Conservation (phyloP, 495 filamentous ascomycete species). For the Acidomyces sp. region DNA sequence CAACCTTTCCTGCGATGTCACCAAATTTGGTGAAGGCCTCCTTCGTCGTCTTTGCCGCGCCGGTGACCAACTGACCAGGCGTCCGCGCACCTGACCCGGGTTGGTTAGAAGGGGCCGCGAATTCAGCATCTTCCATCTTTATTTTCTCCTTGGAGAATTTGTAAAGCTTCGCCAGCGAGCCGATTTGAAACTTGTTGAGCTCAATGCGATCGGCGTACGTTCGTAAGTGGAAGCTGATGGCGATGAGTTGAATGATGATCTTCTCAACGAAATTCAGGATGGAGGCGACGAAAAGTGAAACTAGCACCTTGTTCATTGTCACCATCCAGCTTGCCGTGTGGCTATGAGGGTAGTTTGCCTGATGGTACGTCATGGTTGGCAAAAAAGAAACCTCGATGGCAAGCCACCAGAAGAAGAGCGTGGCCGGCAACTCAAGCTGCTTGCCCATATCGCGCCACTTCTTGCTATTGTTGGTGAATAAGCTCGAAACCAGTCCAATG, state of each 20-base stretch:
- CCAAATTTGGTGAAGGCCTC: constrained; percentile 66
- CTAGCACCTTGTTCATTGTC: constrained; percentile 74
- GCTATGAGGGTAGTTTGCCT: constrained; percentile 37
- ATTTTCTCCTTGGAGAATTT: constrained; percentile 64
- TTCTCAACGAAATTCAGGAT: constrained; percentile 81
- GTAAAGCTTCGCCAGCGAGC: constrained; percentile 69
- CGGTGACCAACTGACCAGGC: constrained; percentile 48
- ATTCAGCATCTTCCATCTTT: constrained; percentile 57
- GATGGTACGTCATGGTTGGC: constrained; percentile 64
- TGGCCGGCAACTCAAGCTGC: constrained; percentile 73
- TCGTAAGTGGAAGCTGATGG: constrained; percentile 78
- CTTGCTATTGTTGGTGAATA: constrained; percentile 76
- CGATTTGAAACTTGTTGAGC: constrained; percentile 81
- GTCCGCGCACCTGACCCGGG: constrained; percentile 50
- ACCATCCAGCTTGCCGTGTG: constrained; percentile 53
- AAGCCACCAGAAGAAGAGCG: constrained; percentile 87
- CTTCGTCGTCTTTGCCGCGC: constrained; percentile 56
- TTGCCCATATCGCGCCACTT: constrained; percentile 88
- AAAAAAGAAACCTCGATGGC: constrained; percentile 63
- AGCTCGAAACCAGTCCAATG: constrained; percentile 53
- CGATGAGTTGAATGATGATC: constrained; percentile 89
- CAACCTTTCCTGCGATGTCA: constrained; percentile 77
- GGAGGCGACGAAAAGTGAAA: constrained; percentile 65
- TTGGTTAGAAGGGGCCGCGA: constrained; percentile 38
- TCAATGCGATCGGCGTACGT: constrained; percentile 90